phyloP scores from a whole-genome alignment of 371 early-diverging fungal species.

The Lichtheimia hyalospora region DNA sequence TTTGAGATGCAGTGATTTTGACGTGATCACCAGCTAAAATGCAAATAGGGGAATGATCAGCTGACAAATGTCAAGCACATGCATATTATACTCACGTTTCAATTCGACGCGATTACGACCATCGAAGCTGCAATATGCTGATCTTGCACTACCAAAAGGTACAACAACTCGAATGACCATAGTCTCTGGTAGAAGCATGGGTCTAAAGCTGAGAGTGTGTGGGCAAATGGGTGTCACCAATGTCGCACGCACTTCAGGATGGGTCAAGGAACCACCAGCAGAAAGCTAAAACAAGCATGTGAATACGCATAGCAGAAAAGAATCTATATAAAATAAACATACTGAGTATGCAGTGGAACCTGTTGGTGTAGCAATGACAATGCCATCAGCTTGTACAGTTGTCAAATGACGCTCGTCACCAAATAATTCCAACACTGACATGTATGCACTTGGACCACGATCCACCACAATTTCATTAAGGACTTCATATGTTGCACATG shows the following conservation, averaged over 20 bases:
- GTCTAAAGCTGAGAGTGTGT: slow-evolving; percentile 91
- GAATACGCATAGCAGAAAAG: not conserved
- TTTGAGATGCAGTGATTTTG: slow-evolving; percentile 77
- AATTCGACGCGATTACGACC: slow-evolving; percentile 86
- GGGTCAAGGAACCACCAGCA: slow-evolving; percentile 92
- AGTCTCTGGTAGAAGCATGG: slow-evolving; percentile 89
- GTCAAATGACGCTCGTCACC: slow-evolving; percentile 85
- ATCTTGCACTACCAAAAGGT: slow-evolving; percentile 67
- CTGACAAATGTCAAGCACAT: not conserved
- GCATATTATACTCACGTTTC: slow-evolving; percentile 47
- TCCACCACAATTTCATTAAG: slow-evolving; percentile 84
- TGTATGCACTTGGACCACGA: slow-evolving; percentile 86
- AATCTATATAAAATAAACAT: slow-evolving; percentile 16
- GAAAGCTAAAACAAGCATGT: slow-evolving; percentile 55
- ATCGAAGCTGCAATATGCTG: slow-evolving; percentile 87
- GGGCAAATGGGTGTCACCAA: slow-evolving; percentile 95
- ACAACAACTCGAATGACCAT: slow-evolving; percentile 77
- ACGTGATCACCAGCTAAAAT: slow-evolving; percentile 82
- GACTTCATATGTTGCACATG: slow-evolving; percentile 57
- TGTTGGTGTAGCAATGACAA: slow-evolving; percentile 91
- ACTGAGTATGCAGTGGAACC: slow-evolving; percentile 95
- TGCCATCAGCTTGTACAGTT: slow-evolving; percentile 87
- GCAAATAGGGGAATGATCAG: not conserved
- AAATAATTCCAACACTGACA: slow-evolving; percentile 87
- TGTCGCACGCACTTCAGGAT: slow-evolving; percentile 90